phyloP scores from a whole-genome alignment of 768 basidiomycete genomes.

The Bullera alba region DNA sequence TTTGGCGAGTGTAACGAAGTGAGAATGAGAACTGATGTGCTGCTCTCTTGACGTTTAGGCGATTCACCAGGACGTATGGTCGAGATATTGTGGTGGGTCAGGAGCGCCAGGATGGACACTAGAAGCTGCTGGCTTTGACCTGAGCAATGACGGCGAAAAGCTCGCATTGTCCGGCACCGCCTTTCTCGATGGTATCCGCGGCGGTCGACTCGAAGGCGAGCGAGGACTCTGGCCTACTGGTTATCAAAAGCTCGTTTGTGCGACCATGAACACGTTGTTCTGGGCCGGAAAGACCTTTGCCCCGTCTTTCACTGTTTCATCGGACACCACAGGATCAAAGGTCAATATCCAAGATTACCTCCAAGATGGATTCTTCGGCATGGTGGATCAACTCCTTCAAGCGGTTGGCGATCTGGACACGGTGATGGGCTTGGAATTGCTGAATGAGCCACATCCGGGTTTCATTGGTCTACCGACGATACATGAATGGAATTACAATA shows the following conservation, averaged over 20 bases:
- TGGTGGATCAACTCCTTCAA: slow-evolving; percentile 63
- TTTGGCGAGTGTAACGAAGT: slow-evolving; percentile 61
- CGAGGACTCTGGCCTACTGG: slow-evolving; percentile 83
- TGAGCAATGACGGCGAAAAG: slow-evolving; percentile 51
- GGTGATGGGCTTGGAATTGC: slow-evolving; percentile 86
- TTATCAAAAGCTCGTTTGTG: slow-evolving; percentile 85
- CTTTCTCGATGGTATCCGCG: slow-evolving; percentile 75
- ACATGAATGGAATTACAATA: slow-evolving; percentile 85
- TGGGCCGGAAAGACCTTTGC: slow-evolving; percentile 87
- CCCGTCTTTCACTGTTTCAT: slow-evolving; percentile 60
- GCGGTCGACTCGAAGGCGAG: slow-evolving; percentile 59
- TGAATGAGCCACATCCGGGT: slow-evolving; percentile 92
- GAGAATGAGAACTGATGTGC: slow-evolving; percentile 1
- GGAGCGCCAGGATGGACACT: slow-evolving; percentile 97
- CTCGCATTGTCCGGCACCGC: slow-evolving; percentile 79
- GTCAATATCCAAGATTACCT: slow-evolving; percentile 68
- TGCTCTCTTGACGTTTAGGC: slow-evolving; percentile 11
- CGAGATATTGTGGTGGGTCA: slow-evolving; percentile 85
- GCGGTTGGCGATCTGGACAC: slow-evolving; percentile 67
- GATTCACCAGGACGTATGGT: slow-evolving; percentile 94
- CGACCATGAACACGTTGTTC: slow-evolving; percentile 90
- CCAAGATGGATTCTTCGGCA: slow-evolving; percentile 71
- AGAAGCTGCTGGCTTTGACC: slow-evolving; percentile 74
- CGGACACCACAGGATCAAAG: slow-evolving; percentile 48
- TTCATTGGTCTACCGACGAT: slow-evolving; percentile 77